Evolutionary conservation across 257 asterid genomes (phyloP).

Genomic region (Solanum sitiens): DNA sequence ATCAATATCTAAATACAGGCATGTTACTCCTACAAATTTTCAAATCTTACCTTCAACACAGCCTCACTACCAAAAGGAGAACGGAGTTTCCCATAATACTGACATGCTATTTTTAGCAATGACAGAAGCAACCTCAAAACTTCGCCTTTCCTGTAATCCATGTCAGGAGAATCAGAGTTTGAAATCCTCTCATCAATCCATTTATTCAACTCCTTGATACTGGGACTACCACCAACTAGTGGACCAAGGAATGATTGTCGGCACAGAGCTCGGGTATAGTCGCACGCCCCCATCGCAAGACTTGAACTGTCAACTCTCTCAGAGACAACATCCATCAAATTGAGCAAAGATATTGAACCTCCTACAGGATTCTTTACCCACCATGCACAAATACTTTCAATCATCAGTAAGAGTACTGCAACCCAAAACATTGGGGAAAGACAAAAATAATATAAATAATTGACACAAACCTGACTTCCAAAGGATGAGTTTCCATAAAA

Average conservation of each 20-base stretch:
- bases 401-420: slow-evolving; percentile 2
- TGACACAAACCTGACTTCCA: slow-evolving; percentile 67
- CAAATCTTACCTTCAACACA: slow-evolving; percentile 38
- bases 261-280: slow-evolving; percentile 61
- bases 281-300: slow-evolving; percentile 31
- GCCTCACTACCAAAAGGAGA: slow-evolving; percentile 83
- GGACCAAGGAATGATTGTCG: slow-evolving; percentile 78
- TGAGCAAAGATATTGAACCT: slow-evolving; percentile 59
- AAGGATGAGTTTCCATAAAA: slow-evolving; percentile 33
- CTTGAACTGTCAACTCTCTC: slow-evolving; percentile 24
- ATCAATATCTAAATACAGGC: not conserved
- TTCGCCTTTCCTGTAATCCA: slow-evolving; percentile 52
- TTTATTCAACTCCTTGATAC: slow-evolving; percentile 66
- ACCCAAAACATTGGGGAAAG: not conserved
- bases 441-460: not conserved
- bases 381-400: slow-evolving; percentile 11
- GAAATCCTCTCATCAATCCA: slow-evolving; percentile 86
- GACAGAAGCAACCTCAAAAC: slow-evolving; percentile 71
- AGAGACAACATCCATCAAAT: slow-evolving; percentile 58
- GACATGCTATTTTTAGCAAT: slow-evolving; percentile 74
- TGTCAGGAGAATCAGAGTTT: slow-evolving; percentile 31
- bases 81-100: slow-evolving; percentile 81
- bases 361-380: slow-evolving; percentile 57
- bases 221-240: slow-evolving; percentile 74
- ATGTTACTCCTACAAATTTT: not conserved